phyloP scores from a whole-genome alignment of 2,329 filamentous ascomycete genomes.

The Whalleya microplaca region DNA sequence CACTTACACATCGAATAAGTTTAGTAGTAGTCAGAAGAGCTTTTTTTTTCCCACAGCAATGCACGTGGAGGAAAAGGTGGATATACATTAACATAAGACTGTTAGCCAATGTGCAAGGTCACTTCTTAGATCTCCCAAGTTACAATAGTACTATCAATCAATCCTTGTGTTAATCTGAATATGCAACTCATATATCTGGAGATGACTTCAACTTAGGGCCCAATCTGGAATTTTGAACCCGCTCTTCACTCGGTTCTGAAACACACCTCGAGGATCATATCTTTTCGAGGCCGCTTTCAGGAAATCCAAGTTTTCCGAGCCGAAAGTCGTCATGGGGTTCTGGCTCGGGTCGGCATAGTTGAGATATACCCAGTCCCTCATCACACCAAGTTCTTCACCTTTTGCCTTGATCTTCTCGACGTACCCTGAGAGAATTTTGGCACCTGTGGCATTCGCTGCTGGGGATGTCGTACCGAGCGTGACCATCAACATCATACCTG shows the following conservation, averaged over 20 bases:
- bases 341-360: constrained; percentile 43
- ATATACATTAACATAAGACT: no score
- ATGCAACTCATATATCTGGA: no score
- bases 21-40: no score
- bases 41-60: no score
- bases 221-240: constrained; percentile 19
- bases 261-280: constrained; percentile 34
- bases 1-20: no score
- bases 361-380: constrained; percentile 39
- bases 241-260: constrained; percentile 29
- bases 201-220: no score
- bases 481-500: background rate
- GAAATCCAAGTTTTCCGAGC: constrained; percentile 35
- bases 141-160: no score
- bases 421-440: background rate
- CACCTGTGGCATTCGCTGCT: background rate
- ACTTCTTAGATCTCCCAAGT: no score
- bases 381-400: constrained; percentile 22
- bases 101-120: no score
- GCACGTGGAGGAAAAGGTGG: no score
- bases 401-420: background rate
- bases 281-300: constrained; percentile 25
- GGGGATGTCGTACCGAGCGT: background rate
- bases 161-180: no score
- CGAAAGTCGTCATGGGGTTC: constrained; percentile 39